A percentile compares a stretch with the other conserved stretches of the same genome.
phyloP scores from a whole-genome alignment of 495 filamentous ascomycete species.

The Jackrogersella multiformis region DNA sequence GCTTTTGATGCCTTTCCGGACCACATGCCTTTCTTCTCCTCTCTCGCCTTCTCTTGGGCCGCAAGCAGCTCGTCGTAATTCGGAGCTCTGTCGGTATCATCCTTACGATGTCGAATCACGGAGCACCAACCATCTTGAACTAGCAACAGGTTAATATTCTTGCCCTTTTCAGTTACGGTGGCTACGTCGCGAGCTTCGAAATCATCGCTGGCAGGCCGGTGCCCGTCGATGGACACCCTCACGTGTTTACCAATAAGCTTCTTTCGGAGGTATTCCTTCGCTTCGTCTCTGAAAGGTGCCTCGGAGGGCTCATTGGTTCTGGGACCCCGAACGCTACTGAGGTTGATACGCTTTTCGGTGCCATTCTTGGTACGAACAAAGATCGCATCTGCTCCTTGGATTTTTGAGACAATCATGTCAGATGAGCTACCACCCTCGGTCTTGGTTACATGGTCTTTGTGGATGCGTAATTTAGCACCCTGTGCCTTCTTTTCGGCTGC shows the following conservation, averaged over 20 bases:
- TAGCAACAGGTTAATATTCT: constrained; percentile 83
- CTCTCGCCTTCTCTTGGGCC: constrained; percentile 86
- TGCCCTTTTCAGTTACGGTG: constrained; percentile 81
- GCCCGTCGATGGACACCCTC: constrained; percentile 84
- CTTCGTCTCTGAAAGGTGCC: constrained; percentile 86
- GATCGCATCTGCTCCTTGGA: constrained; percentile 89
- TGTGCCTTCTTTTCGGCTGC: constrained; percentile 89
- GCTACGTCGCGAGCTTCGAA: constrained; percentile 95
- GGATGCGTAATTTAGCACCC: constrained; percentile 74
- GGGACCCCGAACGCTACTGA: constrained; percentile 93
- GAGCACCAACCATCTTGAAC: constrained; percentile 93
- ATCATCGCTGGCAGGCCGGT: constrained; percentile 86
- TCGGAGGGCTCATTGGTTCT: constrained; percentile 68
- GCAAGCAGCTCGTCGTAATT: constrained; percentile 93
- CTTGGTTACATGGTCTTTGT: constrained; percentile 77
- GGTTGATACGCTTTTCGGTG: constrained; percentile 84
- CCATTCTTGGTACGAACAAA: constrained; percentile 84
- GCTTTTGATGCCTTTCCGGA: constrained; percentile 80
- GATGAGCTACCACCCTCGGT: constrained; percentile 63
- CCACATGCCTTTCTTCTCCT: constrained; percentile 92
- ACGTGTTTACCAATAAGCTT: constrained; percentile 96
- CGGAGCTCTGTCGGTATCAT: constrained; percentile 89
- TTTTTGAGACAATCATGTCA: constrained; percentile 84
- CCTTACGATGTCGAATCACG: constrained; percentile 91
- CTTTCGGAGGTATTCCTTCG: constrained; percentile 95